Conservation (phyloP, 345 rosid genomes). For the Eutrema heterophyllum region DNA sequence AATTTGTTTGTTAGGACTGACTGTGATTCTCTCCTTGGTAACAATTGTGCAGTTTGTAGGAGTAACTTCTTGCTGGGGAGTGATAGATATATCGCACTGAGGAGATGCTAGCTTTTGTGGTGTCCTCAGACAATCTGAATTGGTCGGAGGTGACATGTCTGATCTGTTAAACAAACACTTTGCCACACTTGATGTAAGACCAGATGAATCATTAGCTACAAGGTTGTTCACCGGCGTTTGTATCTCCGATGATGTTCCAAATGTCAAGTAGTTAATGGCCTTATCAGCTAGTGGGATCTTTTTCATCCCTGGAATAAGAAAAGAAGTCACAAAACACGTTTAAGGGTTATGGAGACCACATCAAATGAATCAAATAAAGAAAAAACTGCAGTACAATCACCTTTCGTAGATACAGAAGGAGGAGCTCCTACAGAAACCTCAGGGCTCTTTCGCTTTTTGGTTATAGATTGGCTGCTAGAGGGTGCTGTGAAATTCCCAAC, state of each 20-base stretch:
- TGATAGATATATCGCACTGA: slow-evolving; percentile 32
- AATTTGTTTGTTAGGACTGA: slow-evolving; percentile 68
- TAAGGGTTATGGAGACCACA: neutral
- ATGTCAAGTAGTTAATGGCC: slow-evolving; percentile 24
- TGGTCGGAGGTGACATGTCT: slow-evolving; percentile 36
- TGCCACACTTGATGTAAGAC: slow-evolving; percentile 49
- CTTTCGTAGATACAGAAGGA: slow-evolving; percentile 41
- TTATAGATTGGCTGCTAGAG: slow-evolving; percentile 26
- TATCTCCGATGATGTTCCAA: slow-evolving; percentile 18
- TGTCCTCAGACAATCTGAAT: slow-evolving; percentile 50
- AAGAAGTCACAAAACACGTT: neutral
- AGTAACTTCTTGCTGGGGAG: slow-evolving; percentile 42
- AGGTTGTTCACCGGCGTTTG: slow-evolving; percentile 18
- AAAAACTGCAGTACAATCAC: neutral
- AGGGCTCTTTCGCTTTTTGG: slow-evolving; percentile 48
- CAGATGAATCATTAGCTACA: slow-evolving; percentile 15
- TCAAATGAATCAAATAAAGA: neutral
- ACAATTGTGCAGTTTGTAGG: slow-evolving; percentile 66
- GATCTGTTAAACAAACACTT: slow-evolving; percentile 67
- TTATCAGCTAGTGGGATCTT: slow-evolving; percentile 7
- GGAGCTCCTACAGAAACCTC: slow-evolving; percentile 35
- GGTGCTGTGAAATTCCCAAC: slow-evolving; percentile 29
- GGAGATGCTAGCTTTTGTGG: slow-evolving; percentile 45
- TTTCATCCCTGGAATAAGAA: neutral
- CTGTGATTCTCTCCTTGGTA: slow-evolving; percentile 60